Conservation (phyloP, 352 stramenopile genomes). For the Phytophthora sp. region DNA sequence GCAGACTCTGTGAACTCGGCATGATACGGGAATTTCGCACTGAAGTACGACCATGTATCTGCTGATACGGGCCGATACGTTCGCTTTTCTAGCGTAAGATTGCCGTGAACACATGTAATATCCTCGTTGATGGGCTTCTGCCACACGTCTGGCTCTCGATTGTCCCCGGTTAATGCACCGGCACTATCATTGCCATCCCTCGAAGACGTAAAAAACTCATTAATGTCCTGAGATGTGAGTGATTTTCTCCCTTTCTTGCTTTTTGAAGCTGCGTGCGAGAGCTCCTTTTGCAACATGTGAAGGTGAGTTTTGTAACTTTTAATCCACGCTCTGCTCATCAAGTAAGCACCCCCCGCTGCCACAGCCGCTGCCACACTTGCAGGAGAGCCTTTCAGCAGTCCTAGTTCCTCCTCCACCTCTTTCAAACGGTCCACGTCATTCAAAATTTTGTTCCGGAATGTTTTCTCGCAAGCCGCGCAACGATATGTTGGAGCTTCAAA, state of each 20-base stretch:
- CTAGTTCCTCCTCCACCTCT: constrained; percentile 53
- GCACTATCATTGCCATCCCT: constrained; percentile 10
- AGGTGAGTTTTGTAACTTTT: constrained; percentile 74
- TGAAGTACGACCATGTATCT: constrained; percentile 71
- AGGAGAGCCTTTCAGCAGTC: constrained; percentile 51
- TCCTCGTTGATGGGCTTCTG: constrained; percentile 68
- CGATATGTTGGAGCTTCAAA: constrained; percentile 58
- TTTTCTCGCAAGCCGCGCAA: constrained; percentile 52
- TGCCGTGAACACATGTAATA: constrained; percentile 73
- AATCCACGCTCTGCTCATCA: constrained; percentile 80
- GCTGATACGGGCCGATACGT: constrained; percentile 60
- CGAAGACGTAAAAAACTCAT: constrained; percentile 19
- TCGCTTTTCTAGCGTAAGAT: constrained; percentile 72
- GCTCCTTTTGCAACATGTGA: constrained; percentile 51
- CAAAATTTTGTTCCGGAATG: constrained; percentile 59
- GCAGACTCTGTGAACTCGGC: constrained; percentile 43
- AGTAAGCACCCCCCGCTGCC: constrained; percentile 39
- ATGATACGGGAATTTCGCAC: constrained; percentile 53
- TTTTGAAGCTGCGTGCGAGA: constrained; percentile 38
- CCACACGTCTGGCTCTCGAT: constrained; percentile 38
- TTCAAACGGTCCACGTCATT: constrained; percentile 59
- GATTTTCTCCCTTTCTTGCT: constrained; percentile 37
- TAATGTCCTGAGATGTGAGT: constrained; percentile 18
- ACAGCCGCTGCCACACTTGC: constrained; percentile 31
- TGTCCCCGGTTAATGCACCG: constrained; percentile 11